Evolutionary conservation across 805 yeast genomes (phyloP).

Genomic region (Metschnikowia chrysomelidarum): DNA sequence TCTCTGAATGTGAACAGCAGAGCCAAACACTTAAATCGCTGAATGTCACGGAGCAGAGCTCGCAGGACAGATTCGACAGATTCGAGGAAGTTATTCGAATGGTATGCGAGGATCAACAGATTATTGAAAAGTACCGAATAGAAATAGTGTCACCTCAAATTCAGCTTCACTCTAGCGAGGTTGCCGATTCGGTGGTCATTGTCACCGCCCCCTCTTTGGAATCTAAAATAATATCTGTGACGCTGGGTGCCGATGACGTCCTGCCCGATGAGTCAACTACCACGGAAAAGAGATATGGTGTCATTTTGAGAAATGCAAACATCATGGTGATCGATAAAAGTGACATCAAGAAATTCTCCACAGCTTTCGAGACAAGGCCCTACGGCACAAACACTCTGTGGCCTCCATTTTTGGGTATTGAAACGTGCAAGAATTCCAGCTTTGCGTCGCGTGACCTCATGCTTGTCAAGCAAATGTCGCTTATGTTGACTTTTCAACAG

Average conservation of each 20-base stretch:
- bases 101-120: conserved; percentile 21
- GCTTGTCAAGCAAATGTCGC: conserved; percentile 62
- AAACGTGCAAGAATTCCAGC: conserved; percentile 53
- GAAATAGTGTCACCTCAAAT: conserved; percentile 44
- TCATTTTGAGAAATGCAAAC: conserved; percentile 65
- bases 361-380: conserved; percentile 44
- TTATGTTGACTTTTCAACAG: conserved; percentile 57
- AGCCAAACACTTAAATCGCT: conserved; percentile 1
- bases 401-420: conserved; percentile 91
- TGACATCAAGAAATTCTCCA: conserved; percentile 32
- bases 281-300: conserved; percentile 65
- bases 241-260: conserved; percentile 37
- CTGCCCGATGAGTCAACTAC: conserved; percentile 37
- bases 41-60: conserved; percentile 6
- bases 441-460: conserved; percentile 47
- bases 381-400: conserved; percentile 67
- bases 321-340: conserved; percentile 62
- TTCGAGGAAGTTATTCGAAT: conserved; percentile 32
- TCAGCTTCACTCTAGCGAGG: conserved; percentile 39
- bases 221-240: conserved; percentile 63
- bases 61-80: conserved; percentile 25
- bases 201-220: conserved; percentile 75
- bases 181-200: conserved; percentile 55
- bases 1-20: neutral
- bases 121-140: conserved; percentile 40